Evolutionary conservation across 129 eudicot genomes (phyloP).

Genomic region (Ambrosia artemisiifolia): DNA sequence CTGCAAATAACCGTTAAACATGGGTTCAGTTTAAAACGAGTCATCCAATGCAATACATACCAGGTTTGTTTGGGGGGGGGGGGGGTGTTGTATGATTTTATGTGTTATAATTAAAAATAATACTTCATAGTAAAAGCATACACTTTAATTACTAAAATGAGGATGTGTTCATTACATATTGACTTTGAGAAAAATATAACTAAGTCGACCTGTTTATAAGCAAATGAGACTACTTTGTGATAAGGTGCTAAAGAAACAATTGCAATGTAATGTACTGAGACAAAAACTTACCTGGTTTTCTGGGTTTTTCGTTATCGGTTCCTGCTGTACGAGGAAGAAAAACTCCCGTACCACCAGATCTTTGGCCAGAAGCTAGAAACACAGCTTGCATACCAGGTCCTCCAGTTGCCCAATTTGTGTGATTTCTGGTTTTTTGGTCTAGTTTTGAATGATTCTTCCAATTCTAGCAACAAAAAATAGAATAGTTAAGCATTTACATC

Average conservation of each 20-base stretch:
- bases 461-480: constrained; percentile 19
- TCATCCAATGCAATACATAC: not conserved
- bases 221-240: no score
- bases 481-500: not conserved
- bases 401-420: constrained; percentile 40
- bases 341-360: constrained; percentile 76
- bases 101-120: no score
- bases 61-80: no score
- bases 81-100: no score
- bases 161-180: no score
- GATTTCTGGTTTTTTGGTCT: constrained; percentile 33
- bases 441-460: constrained; percentile 30
- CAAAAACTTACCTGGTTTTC: constrained; percentile 51
- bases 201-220: no score
- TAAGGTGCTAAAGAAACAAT: not conserved
- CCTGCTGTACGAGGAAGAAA: constrained; percentile 64
- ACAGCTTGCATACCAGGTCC: constrained; percentile 76
- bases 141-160: no score
- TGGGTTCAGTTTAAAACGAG: not conserved
- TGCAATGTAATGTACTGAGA: not conserved
- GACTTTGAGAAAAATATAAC: no score
- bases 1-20: constrained; percentile 31
- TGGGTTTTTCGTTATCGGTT: constrained; percentile 29
- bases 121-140: no score
- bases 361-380: constrained; percentile 48